Percentiles rank a stretch among this genome's conserved stretches.
These are phyloP conservation scores for Halenospora varia DNA, from an alignment of 495 filamentous ascomycete genomes.

Conservation along the genomic window DNA sequence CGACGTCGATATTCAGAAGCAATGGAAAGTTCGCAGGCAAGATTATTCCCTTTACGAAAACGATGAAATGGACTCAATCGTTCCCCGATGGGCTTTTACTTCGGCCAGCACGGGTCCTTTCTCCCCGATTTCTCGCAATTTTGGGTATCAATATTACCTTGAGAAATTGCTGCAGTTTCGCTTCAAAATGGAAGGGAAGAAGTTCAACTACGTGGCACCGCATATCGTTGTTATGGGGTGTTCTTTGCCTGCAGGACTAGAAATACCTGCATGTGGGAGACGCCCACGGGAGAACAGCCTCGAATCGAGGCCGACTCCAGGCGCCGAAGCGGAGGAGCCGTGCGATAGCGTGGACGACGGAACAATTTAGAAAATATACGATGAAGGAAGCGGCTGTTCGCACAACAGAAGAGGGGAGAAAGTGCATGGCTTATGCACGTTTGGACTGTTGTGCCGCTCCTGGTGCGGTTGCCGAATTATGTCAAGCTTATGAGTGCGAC, in stretches of 20 bases:
- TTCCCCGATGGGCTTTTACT: background rate
- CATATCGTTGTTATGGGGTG: background rate
- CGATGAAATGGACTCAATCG: background rate
- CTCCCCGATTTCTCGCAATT: background rate
- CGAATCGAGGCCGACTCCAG: background rate
- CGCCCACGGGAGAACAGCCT: background rate
- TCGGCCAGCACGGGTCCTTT: constrained; percentile 2
- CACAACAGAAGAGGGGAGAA: background rate
- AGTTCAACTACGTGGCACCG: constrained; percentile 1
- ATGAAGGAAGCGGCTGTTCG: background rate
- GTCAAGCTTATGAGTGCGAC: too few species aligned
- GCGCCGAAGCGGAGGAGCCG: background rate
- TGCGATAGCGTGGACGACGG: background rate
- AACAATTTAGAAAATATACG: background rate
- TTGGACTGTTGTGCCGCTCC: background rate
- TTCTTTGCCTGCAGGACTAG: background rate
- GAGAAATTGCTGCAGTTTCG: background rate
- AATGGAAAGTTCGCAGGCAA: background rate
- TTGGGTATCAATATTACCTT: background rate
- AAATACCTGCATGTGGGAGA: constrained; percentile 1
- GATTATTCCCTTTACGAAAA: background rate
- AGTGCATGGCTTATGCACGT: background rate
- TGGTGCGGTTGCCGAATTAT: too few species aligned
- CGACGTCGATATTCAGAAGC: background rate
- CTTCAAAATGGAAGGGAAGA: constrained; percentile 3